A percentile compares a stretch with the other conserved stretches of the same genome.
These are phyloP conservation scores for Emericellopsis cladophorae DNA, from an alignment of 2,329 filamentous ascomycete species.

Conservation along the genomic window DNA sequence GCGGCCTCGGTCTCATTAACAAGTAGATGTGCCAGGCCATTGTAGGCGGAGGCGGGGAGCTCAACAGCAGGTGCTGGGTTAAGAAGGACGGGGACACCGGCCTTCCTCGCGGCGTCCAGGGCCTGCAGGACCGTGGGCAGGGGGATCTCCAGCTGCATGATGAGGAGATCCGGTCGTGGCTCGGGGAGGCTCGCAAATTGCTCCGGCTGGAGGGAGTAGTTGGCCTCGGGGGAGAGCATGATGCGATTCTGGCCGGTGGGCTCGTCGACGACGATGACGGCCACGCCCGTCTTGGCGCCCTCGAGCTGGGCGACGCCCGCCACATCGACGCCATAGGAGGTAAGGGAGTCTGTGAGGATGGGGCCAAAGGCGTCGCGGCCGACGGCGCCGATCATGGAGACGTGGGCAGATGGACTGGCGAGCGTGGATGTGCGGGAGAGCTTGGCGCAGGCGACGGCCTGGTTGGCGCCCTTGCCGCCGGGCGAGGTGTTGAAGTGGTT, in stretches of 20 bases:
- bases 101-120: constrained; percentile 33
- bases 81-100: constrained; percentile 53
- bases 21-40: constrained; percentile 62
- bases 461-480: constrained; percentile 92
- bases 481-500: constrained; percentile 66
- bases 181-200: constrained; percentile 20
- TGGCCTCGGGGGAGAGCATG: constrained; percentile 60
- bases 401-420: constrained; percentile 22
- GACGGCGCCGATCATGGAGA: constrained; percentile 65
- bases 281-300: constrained; percentile 50
- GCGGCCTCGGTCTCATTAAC: constrained; percentile 86
- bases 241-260: constrained; percentile 66
- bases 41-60: constrained; percentile 54
- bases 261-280: constrained; percentile 65
- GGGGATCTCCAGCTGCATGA: constrained; percentile 72
- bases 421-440: constrained; percentile 46
- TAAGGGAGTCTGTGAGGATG: constrained; percentile 44
- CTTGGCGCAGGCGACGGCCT: constrained; percentile 79
- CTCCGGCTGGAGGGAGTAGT: constrained; percentile 32
- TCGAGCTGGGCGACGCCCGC: constrained; percentile 31
- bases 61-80: constrained; percentile 72
- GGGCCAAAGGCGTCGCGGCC: constrained; percentile 55
- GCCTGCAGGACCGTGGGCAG: constrained; percentile 51
- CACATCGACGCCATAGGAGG: constrained; percentile 49
- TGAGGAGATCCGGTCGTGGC: constrained; percentile 45